Conservation (phyloP, 495 filamentous ascomycete genomes). For the Pyrenula massariospora region DNA sequence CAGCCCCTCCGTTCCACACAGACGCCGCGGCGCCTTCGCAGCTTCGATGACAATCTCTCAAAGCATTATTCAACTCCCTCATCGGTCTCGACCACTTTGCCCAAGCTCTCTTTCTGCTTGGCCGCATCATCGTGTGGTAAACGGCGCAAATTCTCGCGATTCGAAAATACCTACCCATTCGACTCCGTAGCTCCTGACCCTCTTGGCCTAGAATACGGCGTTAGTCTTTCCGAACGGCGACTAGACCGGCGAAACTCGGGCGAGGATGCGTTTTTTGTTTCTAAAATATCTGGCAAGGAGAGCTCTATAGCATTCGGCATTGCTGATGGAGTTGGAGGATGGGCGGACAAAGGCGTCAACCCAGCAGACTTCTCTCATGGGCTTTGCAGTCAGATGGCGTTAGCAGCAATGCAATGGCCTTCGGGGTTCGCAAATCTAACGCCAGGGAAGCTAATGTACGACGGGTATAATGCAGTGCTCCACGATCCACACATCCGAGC, state of each 20-base stretch:
- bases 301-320: constrained; percentile 66
- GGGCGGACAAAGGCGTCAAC: constrained; percentile 82
- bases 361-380: constrained; percentile 91
- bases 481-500: constrained; percentile 59
- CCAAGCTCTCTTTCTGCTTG: constrained; percentile 33
- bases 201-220: constrained; percentile 37
- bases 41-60: background rate
- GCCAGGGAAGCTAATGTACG: constrained; percentile 64
- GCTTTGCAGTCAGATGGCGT: constrained; percentile 85
- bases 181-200: constrained; percentile 46
- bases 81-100: constrained; percentile 6
- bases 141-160: constrained; percentile 57
- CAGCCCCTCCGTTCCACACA: background rate
- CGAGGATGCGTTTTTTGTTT: constrained; percentile 94
- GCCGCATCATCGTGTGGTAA: constrained; percentile 63
- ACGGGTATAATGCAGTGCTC: constrained; percentile 70
- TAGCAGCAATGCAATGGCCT: constrained; percentile 45
- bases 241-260: constrained; percentile 59
- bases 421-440: constrained; percentile 32
- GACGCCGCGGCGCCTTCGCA: background rate
- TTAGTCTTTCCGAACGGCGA: constrained; percentile 19
- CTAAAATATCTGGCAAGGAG: constrained; percentile 42
- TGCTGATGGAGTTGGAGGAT: constrained; percentile 91
- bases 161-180: constrained; percentile 64
- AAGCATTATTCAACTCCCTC: background rate